These are phyloP conservation scores for Apiospora saccharicola DNA, from an alignment of 2,329 filamentous ascomycete species.

Conservation along the genomic window DNA sequence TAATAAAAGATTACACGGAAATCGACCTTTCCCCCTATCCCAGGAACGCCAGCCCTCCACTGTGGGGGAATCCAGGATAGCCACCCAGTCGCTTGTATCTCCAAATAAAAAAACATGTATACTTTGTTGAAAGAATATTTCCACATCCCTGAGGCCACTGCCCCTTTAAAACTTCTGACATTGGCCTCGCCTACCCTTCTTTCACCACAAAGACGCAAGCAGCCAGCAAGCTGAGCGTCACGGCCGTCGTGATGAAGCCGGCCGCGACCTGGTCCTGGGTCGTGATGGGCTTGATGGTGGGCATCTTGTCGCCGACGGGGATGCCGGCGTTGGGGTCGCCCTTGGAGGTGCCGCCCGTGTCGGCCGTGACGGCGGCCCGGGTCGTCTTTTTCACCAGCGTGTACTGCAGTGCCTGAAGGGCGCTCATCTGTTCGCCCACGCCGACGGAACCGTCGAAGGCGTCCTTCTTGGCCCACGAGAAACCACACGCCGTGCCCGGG, in stretches of 20 bases:
- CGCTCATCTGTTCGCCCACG: constrained; percentile 75
- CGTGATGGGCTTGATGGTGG: constrained; percentile 50
- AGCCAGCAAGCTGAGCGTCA: constrained; percentile 57
- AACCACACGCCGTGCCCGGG: constrained; percentile 70
- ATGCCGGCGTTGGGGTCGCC: constrained; percentile 58
- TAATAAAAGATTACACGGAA: constrained; percentile 8
- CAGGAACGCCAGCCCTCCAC: constrained; percentile 9
- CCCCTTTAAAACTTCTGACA: not conserved
- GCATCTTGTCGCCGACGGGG: constrained; percentile 35
- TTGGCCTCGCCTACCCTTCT: constrained; percentile 12
- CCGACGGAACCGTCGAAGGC: constrained; percentile 67
- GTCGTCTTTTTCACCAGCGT: constrained; percentile 55
- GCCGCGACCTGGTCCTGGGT: constrained; percentile 62
- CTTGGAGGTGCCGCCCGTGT: constrained; percentile 65
- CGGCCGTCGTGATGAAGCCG: constrained; percentile 60
- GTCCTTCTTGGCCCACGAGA: constrained; percentile 63
- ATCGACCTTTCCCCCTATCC: not conserved
- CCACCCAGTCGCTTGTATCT: not conserved
- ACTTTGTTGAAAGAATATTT: not conserved
- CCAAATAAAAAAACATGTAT: not conserved
- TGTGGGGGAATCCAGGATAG: not conserved
- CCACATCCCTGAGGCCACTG: not conserved
- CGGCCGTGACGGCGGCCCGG: constrained; percentile 55
- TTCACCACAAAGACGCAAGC: constrained; percentile 58
- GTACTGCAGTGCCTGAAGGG: constrained; percentile 68